A percentile compares a stretch with the other conserved stretches of the same genome.
Conservation (phyloP, 768 basidiomycete species). For the Tulasnella calospora region DNA sequence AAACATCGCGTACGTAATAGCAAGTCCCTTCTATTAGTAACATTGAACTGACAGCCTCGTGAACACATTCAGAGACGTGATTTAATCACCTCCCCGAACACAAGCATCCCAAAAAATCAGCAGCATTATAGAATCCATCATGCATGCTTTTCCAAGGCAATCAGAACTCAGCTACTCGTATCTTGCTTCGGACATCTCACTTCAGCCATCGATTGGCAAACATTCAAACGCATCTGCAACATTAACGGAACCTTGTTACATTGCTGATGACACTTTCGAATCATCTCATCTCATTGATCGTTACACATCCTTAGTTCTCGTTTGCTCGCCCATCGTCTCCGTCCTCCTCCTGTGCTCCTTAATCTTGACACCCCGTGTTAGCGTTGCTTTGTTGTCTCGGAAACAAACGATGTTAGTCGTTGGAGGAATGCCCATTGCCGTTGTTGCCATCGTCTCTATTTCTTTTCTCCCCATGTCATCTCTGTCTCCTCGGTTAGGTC, state of each 20-base stretch:
- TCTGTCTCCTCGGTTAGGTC: not conserved
- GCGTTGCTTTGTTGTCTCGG: not conserved
- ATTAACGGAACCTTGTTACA: not conserved
- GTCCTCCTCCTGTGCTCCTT: not conserved
- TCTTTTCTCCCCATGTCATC: not conserved
- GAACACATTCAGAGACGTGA: slow-evolving; percentile 58
- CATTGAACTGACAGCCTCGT: not conserved
- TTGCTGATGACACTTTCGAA: not conserved
- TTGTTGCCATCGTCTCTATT: not conserved
- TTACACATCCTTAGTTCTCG: not conserved
- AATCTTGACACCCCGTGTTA: not conserved
- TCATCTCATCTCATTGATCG: not conserved
- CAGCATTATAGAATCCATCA: not conserved
- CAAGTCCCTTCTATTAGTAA: not conserved
- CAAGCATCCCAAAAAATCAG: not conserved
- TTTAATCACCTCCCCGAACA: slow-evolving; percentile 46
- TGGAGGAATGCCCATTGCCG: not conserved
- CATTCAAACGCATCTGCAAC: slow-evolving; percentile 4
- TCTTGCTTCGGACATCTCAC: not conserved
- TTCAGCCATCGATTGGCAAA: not conserved
- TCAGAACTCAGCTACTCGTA: not conserved
- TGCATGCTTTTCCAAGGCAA: not conserved
- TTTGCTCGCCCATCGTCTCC: not conserved
- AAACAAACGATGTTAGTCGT: not conserved
- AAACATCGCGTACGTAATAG: slow-evolving; percentile 58